phyloP scores from a whole-genome alignment of 768 basidiomycete genomes.

The Boletus rubropictus region DNA sequence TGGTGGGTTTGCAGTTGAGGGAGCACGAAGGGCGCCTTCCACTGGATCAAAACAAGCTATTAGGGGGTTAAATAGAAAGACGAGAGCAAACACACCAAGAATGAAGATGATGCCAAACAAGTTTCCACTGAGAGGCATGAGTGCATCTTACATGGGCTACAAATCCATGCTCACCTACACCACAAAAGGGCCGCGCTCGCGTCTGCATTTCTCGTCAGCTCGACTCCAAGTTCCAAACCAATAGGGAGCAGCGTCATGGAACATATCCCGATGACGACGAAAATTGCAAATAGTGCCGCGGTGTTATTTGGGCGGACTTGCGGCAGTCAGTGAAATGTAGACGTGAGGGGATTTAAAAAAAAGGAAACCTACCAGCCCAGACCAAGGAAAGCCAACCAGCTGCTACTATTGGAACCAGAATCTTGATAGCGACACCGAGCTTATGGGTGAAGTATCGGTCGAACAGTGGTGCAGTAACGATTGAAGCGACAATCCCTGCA shows the following conservation, averaged over 20 bases:
- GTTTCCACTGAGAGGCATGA: constrained; percentile 48
- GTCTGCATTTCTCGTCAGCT: constrained; percentile 75
- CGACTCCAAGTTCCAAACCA: constrained; percentile 70
- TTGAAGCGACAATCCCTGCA: constrained; percentile 64
- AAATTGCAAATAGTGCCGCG: constrained; percentile 57
- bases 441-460: constrained; percentile 79
- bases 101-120: constrained; percentile 57
- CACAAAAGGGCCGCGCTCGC: constrained; percentile 72
- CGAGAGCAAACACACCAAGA: constrained; percentile 40
- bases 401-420: constrained; percentile 57
- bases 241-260: constrained; percentile 71
- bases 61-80: not conserved
- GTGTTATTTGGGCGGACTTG: constrained; percentile 58
- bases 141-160: not conserved
- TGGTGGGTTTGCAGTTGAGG: constrained; percentile 56
- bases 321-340: not conserved
- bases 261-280: constrained; percentile 60
- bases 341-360: not conserved
- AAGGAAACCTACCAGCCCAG: constrained; percentile 59
- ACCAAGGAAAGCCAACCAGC: constrained; percentile 67
- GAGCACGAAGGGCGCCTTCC: constrained; percentile 62
- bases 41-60: constrained; percentile 32
- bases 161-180: constrained; percentile 49
- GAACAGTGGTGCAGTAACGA: constrained; percentile 66
- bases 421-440: constrained; percentile 53